Conservation (phyloP, 2,329 filamentous ascomycete species). For the Harringtonia lauricola region DNA sequence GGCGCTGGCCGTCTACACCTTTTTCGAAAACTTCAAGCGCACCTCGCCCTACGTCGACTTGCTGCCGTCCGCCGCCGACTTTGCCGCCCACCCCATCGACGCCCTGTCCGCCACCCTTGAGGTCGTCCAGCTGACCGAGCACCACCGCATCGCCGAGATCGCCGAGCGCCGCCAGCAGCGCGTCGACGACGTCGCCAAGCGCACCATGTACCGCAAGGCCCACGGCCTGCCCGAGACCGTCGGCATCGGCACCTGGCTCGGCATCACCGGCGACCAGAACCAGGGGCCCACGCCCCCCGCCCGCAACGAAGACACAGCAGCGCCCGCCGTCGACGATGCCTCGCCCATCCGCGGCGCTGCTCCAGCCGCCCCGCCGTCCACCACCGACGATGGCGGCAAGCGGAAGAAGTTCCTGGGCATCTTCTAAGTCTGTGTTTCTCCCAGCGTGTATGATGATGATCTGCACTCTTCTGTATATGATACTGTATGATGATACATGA, state of each 20-base stretch:
- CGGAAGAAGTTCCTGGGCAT: constrained; percentile 79
- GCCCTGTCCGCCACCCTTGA: constrained; percentile 55
- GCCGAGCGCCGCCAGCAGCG: constrained; percentile 61
- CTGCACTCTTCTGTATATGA: neutral
- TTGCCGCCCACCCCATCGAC: constrained; percentile 57
- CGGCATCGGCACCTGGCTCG: constrained; percentile 26
- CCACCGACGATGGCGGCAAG: constrained; percentile 30
- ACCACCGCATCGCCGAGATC: constrained; percentile 57
- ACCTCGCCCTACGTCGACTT: constrained; percentile 73
- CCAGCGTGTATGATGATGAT: no score
- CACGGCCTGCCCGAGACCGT: constrained; percentile 65
- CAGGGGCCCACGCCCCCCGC: constrained; percentile 12
- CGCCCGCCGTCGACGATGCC: constrained; percentile 22
- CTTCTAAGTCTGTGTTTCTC: no score
- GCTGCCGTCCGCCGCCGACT: constrained; percentile 58
- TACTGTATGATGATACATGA: constrained; percentile 1
- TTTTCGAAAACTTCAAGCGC: constrained; percentile 65
- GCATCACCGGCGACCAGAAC: constrained; percentile 9
- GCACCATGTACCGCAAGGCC: constrained; percentile 72
- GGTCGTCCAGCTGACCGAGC: constrained; percentile 66
- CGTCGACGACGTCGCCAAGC: constrained; percentile 80
- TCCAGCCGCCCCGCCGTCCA: neutral
- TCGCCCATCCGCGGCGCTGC: constrained; percentile 7
- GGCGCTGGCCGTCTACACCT: constrained; percentile 59
- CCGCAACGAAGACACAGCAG: constrained; percentile 23